Conservation (phyloP, 441 rosid genomes). For the Theobroma grandiflorum region DNA sequence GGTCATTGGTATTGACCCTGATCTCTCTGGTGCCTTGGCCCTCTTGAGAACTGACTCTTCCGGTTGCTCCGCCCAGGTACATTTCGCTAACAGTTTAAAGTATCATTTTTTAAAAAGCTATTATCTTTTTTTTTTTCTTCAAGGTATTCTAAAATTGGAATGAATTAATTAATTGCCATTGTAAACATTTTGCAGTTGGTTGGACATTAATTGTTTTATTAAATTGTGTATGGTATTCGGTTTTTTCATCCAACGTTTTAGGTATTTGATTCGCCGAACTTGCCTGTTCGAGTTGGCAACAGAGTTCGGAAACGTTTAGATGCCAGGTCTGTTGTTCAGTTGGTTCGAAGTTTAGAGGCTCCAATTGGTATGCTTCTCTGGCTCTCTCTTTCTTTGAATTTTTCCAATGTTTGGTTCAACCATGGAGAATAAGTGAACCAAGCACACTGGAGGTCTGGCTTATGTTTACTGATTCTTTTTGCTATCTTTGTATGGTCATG, state of each 20-base stretch:
- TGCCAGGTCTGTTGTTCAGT: constrained; percentile 68
- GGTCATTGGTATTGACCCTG: constrained; percentile 85
- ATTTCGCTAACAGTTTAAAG: neutral
- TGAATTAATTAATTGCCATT: neutral
- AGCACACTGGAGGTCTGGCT: too few species aligned
- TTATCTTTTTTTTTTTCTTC: neutral
- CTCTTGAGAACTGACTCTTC: constrained; percentile 53
- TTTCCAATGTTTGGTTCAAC: too few species aligned
- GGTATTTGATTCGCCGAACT: constrained; percentile 84
- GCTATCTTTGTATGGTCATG: neutral
- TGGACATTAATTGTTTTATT: neutral
- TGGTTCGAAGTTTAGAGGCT: constrained; percentile 69
- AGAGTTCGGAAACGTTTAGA: constrained; percentile 77
- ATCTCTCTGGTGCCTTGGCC: constrained; percentile 82
- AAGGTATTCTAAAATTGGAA: neutral
- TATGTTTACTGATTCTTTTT: too few species aligned
- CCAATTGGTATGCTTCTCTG: constrained; percentile 60
- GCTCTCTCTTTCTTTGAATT: neutral
- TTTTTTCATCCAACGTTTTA: constrained; percentile 15
- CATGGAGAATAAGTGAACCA: too few species aligned
- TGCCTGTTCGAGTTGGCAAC: constrained; percentile 72
- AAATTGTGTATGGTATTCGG: constrained; percentile 1
- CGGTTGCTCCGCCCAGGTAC: constrained; percentile 72
- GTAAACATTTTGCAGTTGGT: neutral
- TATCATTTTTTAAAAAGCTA: neutral